Conservation (phyloP, 2,329 filamentous ascomycete genomes). For the Apiospora malaysiana region DNA sequence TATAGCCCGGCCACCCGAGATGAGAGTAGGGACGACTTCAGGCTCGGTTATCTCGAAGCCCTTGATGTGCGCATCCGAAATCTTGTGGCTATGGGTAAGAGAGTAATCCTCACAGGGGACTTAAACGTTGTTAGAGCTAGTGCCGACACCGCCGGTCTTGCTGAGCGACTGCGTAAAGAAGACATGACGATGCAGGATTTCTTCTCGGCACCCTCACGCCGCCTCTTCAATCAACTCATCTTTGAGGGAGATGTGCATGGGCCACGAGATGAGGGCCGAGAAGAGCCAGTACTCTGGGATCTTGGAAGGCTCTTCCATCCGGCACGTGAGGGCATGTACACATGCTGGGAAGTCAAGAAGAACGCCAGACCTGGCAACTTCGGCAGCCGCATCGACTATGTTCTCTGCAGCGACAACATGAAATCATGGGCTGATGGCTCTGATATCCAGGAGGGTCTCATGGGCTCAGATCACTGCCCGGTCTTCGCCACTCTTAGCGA, state of each 20-base stretch:
- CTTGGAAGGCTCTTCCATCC: constrained; percentile 83
- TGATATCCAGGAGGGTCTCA: constrained; percentile 90
- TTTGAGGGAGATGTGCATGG: constrained; percentile 73
- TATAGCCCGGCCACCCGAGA: constrained; percentile 93
- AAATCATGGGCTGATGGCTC: constrained; percentile 79
- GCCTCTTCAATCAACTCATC: constrained; percentile 86
- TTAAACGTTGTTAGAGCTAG: constrained; percentile 77
- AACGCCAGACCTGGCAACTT: constrained; percentile 97
- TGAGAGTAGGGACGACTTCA: constrained; percentile 81
- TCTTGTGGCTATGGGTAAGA: constrained; percentile 78
- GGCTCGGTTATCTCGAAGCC: constrained; percentile 77
- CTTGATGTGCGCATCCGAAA: constrained; percentile 87
- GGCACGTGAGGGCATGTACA: constrained; percentile 87
- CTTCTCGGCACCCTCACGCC: constrained; percentile 72
- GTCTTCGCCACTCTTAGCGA: constrained; percentile 81
- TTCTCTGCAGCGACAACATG: constrained; percentile 81
- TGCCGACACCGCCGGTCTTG: constrained; percentile 77
- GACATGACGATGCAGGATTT: constrained; percentile 73
- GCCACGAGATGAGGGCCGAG: constrained; percentile 70
- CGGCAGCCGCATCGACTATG: constrained; percentile 91
- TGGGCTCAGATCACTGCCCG: constrained; percentile 96
- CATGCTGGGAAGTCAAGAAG: constrained; percentile 93
- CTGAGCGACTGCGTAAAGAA: constrained; percentile 74
- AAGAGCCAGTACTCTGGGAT: constrained; percentile 79
- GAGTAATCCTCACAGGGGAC: constrained; percentile 85